phyloP scores from a whole-genome alignment of 1,284 basidiomycete genomes.

The Irpex sp. region DNA sequence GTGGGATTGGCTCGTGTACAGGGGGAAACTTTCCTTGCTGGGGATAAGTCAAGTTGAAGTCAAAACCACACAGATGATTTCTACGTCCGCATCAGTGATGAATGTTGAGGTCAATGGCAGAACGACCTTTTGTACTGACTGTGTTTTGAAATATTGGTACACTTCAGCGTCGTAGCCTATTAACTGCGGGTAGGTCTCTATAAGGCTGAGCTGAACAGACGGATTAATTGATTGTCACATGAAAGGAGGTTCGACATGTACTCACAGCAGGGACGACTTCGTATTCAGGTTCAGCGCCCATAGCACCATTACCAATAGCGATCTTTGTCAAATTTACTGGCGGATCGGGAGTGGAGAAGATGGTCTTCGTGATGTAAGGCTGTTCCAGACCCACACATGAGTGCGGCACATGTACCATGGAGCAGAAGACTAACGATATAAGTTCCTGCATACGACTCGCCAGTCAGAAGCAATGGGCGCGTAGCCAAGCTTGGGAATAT shows the following conservation, averaged over 20 bases:
- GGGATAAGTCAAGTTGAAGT: conserved; percentile 63
- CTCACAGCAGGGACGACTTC: conserved; percentile 55
- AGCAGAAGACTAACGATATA: conserved; percentile 36
- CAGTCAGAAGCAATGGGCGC: conserved; percentile 57
- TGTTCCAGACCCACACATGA: neutral
- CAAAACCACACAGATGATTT: conserved; percentile 39
- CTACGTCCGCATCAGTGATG: conserved; percentile 3
- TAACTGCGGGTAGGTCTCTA: conserved; percentile 16
- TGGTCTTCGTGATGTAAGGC: conserved; percentile 12
- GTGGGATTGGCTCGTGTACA: conserved; percentile 15
- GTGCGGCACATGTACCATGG: neutral
- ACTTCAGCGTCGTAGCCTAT: conserved; percentile 45
- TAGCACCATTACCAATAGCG: conserved; percentile 61
- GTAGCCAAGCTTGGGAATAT: conserved; percentile 59
- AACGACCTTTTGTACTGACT: conserved; percentile 38
- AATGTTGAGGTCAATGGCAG: neutral
- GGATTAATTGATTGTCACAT: neutral
- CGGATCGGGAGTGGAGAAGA: conserved; percentile 32
- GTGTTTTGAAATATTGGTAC: conserved; percentile 62
- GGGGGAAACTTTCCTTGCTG: conserved; percentile 35
- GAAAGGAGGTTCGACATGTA: neutral
- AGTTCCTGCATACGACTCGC: conserved; percentile 65
- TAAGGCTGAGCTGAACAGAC: conserved; percentile 8
- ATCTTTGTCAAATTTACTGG: conserved; percentile 61
- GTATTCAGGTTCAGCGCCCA: conserved; percentile 43